phyloP scores from a whole-genome alignment of 1,284 basidiomycete genomes.

The Porodaedalea pini region DNA sequence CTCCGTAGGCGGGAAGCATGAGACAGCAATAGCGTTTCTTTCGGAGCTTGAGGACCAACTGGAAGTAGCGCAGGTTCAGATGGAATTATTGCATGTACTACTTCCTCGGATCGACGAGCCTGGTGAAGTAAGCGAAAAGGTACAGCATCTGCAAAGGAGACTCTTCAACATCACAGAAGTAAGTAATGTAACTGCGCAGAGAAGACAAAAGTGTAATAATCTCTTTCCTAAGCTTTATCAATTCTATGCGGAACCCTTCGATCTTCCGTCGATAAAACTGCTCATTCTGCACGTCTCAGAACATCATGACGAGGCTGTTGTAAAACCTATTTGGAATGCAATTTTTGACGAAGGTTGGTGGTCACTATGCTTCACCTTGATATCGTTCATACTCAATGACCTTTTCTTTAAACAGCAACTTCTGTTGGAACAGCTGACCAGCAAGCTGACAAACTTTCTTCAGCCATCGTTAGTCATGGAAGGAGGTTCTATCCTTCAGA shows the following conservation, averaged over 20 bases:
- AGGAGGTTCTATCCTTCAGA: slow-evolving; percentile 87
- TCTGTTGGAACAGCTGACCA: slow-evolving; percentile 14
- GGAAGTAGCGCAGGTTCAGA: slow-evolving; percentile 94
- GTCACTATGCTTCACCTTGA: background rate
- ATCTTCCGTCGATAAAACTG: slow-evolving; percentile 81
- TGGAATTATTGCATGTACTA: slow-evolving; percentile 77
- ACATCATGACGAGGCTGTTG: slow-evolving; percentile 80
- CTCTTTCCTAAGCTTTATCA: slow-evolving; percentile 68
- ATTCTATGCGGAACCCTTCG: slow-evolving; percentile 84
- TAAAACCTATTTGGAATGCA: slow-evolving; percentile 84
- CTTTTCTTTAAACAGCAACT: slow-evolving; percentile 6
- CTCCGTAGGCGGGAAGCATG: slow-evolving; percentile 69
- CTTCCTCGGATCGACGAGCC: slow-evolving; percentile 58
- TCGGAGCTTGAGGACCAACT: slow-evolving; percentile 93
- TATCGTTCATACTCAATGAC: background rate
- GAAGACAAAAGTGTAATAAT: slow-evolving; percentile 14
- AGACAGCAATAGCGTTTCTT: slow-evolving; percentile 86
- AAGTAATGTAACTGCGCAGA: slow-evolving; percentile 21
- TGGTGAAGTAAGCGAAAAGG: slow-evolving; percentile 50
- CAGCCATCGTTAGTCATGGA: slow-evolving; percentile 40
- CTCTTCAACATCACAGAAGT: slow-evolving; percentile 74
- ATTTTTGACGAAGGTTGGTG: slow-evolving; percentile 75
- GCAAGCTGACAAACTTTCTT: slow-evolving; percentile 13
- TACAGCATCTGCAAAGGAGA: slow-evolving; percentile 51
- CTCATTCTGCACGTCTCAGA: slow-evolving; percentile 93